Base-by-base conservation (phyloP, 176 grass and related monocot species). In the Avena eriantha region DNA sequence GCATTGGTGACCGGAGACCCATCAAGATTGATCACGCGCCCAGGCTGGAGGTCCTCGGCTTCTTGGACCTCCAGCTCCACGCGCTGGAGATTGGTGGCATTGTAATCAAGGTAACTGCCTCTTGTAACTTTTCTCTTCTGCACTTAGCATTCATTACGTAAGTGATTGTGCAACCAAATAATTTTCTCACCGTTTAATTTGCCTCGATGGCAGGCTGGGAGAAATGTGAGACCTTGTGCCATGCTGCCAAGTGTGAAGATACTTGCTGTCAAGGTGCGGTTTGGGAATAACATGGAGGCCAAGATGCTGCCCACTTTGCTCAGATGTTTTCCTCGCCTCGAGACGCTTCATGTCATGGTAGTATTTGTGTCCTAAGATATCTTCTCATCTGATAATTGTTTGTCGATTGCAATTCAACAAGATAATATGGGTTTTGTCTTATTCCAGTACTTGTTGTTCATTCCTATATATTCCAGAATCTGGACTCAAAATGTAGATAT, bases 161-260 rank as follows among this genome's bases (percentile, higher is more conserved):
- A 29, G 29, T 61, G 24, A 73, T 69, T 48, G 6, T 53, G 43
- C 41, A 18, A 60, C 57, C 19, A 77, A 33, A 54, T 22, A 21
- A 65, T 48, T 18, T 33, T 48, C 22, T 65, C 14, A 47, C 7
- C 21, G 3, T 0, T 33, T 21, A 70, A 55, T 73, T 18, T 39
- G 81, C n/a, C 4, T 29, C n/a, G 46, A 50, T 84, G 35, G 39
- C 36, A 84, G 78, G 51, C 35, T 33, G 83, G 82, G 23, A 66
- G 58, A 70, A 77, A 67, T n/a, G 60, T 81, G 47, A 59, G 59
- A 5, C 58, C 76, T 58, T 48, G 29, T 16, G 79, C 49, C 68
- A 81, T 75, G 83, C 23, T 81, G 8, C 83, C 75, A 33, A 90
- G 59, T 41, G 47, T 86, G 78, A 85, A 85, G 59, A 76, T 75